Percentiles rank a stretch among this genome's conserved stretches.
Conservation (phyloP, 2,329 filamentous ascomycete species). For the Colletotrichum trifolii region DNA sequence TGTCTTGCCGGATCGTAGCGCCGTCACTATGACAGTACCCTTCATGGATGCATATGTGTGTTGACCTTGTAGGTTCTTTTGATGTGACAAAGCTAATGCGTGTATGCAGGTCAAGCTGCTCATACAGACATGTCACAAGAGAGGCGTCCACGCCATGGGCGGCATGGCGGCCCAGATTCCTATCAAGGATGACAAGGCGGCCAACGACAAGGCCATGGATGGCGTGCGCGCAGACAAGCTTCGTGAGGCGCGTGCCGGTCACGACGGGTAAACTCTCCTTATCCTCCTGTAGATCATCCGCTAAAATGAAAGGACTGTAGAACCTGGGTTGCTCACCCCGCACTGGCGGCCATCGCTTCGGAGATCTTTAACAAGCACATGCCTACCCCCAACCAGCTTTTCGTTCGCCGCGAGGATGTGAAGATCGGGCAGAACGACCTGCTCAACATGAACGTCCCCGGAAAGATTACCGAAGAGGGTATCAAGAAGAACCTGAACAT, state of each 20-base stretch:
- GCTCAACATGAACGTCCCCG: conserved; percentile 97
- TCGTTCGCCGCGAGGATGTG: conserved; percentile 86
- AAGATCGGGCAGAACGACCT: conserved; percentile 87
- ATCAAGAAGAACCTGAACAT: conserved; percentile 99
- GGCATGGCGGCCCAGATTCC: conserved; percentile 99
- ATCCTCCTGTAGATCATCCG: conserved; percentile 5
- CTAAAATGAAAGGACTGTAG: conserved; percentile 49
- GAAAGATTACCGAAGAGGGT: conserved; percentile 89
- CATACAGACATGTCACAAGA: conserved; percentile 97
- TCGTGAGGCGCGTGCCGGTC: conserved; percentile 92
- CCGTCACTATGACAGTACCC: conserved; percentile 96
- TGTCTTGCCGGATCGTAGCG: conserved; percentile 88
- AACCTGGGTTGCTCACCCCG: conserved; percentile 97
- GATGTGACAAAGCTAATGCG: conserved; percentile 12
- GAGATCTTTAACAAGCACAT: conserved; percentile 99
- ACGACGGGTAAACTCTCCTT: conserved; percentile 71
- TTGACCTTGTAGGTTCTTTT: conserved; percentile 3
- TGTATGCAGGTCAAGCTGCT: conserved; percentile 77
- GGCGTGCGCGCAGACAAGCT: conserved; percentile 94
- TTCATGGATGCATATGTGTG: conserved; percentile 93
- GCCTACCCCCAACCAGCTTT: conserved; percentile 98
- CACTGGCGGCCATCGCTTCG: conserved; percentile 85
- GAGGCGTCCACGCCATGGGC: conserved; percentile 98
- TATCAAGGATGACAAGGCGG: conserved; percentile 92
- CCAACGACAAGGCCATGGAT: conserved; percentile 95